These are phyloP conservation scores for Phytophthora pini DNA, from an alignment of 352 stramenopile species.

Conservation along the genomic window DNA sequence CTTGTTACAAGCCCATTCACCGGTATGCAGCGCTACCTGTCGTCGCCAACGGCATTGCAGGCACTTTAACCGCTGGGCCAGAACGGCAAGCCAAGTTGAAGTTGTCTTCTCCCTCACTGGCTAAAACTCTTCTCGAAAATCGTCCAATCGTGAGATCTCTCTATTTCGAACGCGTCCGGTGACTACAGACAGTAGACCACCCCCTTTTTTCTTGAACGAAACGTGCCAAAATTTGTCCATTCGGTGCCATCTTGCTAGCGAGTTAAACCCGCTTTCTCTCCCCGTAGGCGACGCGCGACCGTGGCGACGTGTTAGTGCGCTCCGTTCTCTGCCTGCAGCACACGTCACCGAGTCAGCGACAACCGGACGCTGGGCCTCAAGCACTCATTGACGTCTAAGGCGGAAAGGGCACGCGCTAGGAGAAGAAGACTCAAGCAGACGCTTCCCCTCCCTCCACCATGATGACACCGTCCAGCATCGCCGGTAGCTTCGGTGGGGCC, in stretches of 20 bases:
- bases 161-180: conserved; percentile 18
- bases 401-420: background rate
- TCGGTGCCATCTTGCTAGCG: conserved; percentile 28
- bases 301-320: background rate
- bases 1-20: background rate
- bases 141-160: conserved; percentile 26
- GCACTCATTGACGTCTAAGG: background rate
- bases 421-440: background rate
- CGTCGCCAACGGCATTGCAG: too few relatives aligned
- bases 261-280: conserved; percentile 12
- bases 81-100: conserved; percentile 25
- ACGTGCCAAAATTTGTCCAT: conserved; percentile 1
- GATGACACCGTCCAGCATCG: conserved; percentile 55
- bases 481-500: conserved; percentile 44
- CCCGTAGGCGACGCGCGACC: conserved; percentile 22
- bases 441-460: conserved; percentile 11
- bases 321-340: conserved; percentile 15
- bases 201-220: background rate
- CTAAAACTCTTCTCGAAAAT: conserved; percentile 5
- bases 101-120: conserved; percentile 13
- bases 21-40: background rate
- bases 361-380: conserved; percentile 10
- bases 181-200: conserved; percentile 1
- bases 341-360: conserved; percentile 13
- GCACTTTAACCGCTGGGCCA: conserved; percentile 7